phyloP scores from a whole-genome alignment of 306 rosid species.

The Herpetospermum pedunculosum region DNA sequence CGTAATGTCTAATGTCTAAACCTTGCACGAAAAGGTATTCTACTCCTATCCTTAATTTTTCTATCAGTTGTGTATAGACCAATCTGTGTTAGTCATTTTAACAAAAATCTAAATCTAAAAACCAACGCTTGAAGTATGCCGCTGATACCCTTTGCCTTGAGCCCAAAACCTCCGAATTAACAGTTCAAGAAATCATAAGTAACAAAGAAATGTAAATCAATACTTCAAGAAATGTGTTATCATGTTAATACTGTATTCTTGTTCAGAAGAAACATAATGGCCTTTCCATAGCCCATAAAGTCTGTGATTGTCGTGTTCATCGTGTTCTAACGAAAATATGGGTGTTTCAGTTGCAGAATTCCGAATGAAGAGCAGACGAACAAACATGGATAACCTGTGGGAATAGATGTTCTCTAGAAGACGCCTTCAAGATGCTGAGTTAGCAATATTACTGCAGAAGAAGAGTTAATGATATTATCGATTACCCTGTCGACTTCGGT shows the following conservation, averaged over 20 bases:
- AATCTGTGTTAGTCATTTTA: too few relatives aligned
- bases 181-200: not conserved
- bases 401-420: not conserved
- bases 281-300: not conserved
- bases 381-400: not conserved
- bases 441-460: constrained; percentile 1
- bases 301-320: not conserved
- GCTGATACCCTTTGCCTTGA: not conserved
- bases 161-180: not conserved
- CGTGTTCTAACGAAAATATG: not conserved
- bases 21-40: too few relatives aligned
- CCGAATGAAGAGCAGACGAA: not conserved
- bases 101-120: too few relatives aligned
- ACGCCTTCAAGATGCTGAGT: not conserved
- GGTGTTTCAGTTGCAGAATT: not conserved
- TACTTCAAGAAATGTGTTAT: not conserved
- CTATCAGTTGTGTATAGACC: too few relatives aligned
- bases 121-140: not conserved
- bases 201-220: not conserved
- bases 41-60: too few relatives aligned
- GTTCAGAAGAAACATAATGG: not conserved
- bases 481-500: constrained; percentile 22
- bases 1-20: too few relatives aligned
- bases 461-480: not conserved
- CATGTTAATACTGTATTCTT: not conserved